Percentiles rank a stretch among this genome's conserved stretches.
These are phyloP conservation scores for Eurotiales sp. DNA, from an alignment of 2,329 filamentous ascomycete species.

Conservation along the genomic window DNA sequence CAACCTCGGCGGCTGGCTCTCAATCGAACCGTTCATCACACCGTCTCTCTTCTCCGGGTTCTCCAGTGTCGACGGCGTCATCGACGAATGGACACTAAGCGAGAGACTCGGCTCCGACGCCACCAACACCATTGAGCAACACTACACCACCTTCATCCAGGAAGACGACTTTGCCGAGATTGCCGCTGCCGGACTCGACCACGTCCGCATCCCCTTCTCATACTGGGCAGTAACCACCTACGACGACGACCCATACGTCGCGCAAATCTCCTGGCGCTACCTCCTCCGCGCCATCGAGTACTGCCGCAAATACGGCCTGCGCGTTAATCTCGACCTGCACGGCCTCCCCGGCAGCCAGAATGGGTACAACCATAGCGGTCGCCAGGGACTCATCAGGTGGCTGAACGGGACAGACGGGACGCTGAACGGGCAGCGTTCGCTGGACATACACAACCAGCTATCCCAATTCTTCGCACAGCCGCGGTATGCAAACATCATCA, in stretches of 20 bases:
- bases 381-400: conserved; percentile 78
- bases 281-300: conserved; percentile 90
- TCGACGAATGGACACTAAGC: conserved; percentile 85
- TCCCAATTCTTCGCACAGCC: conserved; percentile 90
- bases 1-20: conserved; percentile 91
- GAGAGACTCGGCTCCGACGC: conserved; percentile 63
- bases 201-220: conserved; percentile 91
- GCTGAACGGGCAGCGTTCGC: conserved; percentile 72
- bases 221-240: conserved; percentile 94
- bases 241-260: conserved; percentile 80
- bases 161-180: conserved; percentile 83
- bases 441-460: conserved; percentile 82
- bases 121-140: conserved; percentile 72
- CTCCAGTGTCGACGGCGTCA: conserved; percentile 57
- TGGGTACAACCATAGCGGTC: conserved; percentile 94
- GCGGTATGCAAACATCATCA: conserved; percentile 85
- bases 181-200: conserved; percentile 81
- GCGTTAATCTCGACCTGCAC: conserved; percentile 90
- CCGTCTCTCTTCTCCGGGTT: conserved; percentile 81
- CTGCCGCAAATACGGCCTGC: conserved; percentile 84
- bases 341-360: conserved; percentile 92
- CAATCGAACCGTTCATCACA: conserved; percentile 90
- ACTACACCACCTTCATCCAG: conserved; percentile 86
- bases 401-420: conserved; percentile 83
- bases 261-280: conserved; percentile 87